phyloP scores from a whole-genome alignment of 768 basidiomycete genomes.

The Suillus alpinus region DNA sequence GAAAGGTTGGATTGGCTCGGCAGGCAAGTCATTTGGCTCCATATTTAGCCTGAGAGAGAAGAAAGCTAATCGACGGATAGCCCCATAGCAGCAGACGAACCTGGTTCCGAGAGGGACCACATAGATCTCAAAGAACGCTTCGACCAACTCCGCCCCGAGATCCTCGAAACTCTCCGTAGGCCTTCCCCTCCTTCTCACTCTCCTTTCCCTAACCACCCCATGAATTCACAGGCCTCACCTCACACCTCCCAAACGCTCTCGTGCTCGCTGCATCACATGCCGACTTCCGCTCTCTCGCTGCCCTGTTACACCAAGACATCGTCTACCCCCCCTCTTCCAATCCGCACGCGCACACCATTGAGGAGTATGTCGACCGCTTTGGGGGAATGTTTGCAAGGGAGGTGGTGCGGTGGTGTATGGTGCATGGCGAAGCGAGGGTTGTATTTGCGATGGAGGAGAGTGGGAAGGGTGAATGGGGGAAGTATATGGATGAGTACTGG shows the following conservation, averaged over 20 bases:
- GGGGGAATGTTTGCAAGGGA: slow-evolving; percentile 83
- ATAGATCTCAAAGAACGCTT: slow-evolving; percentile 67
- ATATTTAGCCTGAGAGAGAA: not conserved
- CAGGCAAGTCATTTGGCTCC: slow-evolving; percentile 38
- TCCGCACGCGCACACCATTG: slow-evolving; percentile 59
- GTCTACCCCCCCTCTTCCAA: slow-evolving; percentile 66
- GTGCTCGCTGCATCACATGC: slow-evolving; percentile 80
- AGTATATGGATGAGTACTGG: slow-evolving; percentile 75
- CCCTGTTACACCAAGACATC: slow-evolving; percentile 70
- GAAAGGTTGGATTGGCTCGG: slow-evolving; percentile 70
- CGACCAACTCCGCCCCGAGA: slow-evolving; percentile 65
- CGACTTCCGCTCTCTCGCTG: slow-evolving; percentile 83
- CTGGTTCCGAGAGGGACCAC: slow-evolving; percentile 52
- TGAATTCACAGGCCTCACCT: slow-evolving; percentile 53
- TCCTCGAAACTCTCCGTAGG: slow-evolving; percentile 81
- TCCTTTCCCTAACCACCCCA: not conserved
- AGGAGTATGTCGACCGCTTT: slow-evolving; percentile 73
- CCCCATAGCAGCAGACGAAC: slow-evolving; percentile 43
- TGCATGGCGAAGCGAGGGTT: slow-evolving; percentile 79
- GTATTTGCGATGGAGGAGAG: slow-evolving; percentile 74
- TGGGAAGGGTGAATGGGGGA: slow-evolving; percentile 36
- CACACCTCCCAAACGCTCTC: slow-evolving; percentile 70
- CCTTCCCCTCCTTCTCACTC: slow-evolving; percentile 3
- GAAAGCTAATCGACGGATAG: slow-evolving; percentile 28
- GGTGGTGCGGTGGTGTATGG: slow-evolving; percentile 91